phyloP scores from a whole-genome alignment of 2,329 filamentous ascomycete species.

The Alternaria triticina region DNA sequence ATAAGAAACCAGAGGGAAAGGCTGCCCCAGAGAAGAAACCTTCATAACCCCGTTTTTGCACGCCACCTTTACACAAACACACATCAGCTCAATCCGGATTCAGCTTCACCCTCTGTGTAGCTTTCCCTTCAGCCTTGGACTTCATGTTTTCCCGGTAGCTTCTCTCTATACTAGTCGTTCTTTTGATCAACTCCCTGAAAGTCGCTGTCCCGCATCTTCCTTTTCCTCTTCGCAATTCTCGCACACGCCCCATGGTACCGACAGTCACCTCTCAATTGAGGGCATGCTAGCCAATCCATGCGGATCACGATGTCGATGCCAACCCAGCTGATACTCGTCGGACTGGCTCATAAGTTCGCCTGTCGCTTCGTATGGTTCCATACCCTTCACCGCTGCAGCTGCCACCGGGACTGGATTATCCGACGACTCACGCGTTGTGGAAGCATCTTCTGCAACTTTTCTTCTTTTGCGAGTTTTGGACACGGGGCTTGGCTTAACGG shows the following conservation, averaged over 20 bases:
- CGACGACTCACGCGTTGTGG: not conserved
- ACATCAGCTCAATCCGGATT: not conserved
- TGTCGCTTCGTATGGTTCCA: not conserved
- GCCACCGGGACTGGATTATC: not conserved
- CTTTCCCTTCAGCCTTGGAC: not conserved
- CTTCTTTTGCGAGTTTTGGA: not conserved
- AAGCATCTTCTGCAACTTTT: not conserved
- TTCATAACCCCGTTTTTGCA: not conserved
- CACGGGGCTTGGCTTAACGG: not conserved
- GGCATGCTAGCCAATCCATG: not conserved
- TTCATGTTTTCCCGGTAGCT: not conserved
- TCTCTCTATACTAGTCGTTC: not conserved
- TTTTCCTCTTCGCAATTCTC: not conserved
- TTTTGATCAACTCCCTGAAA: not conserved
- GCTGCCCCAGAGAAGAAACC: not conserved
- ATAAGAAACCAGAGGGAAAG: not conserved
- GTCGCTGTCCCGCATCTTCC: not conserved
- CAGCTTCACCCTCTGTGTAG: not conserved
- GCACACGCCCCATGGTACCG: not conserved
- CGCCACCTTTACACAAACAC: not conserved
- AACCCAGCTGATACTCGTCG: not conserved
- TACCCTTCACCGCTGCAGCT: not conserved
- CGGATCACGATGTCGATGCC: not conserved
- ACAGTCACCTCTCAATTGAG: not conserved
- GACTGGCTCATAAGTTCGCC: not conserved